phyloP scores from a whole-genome alignment of 148 eudicot species.

The Pharnaceum exiguum region DNA sequence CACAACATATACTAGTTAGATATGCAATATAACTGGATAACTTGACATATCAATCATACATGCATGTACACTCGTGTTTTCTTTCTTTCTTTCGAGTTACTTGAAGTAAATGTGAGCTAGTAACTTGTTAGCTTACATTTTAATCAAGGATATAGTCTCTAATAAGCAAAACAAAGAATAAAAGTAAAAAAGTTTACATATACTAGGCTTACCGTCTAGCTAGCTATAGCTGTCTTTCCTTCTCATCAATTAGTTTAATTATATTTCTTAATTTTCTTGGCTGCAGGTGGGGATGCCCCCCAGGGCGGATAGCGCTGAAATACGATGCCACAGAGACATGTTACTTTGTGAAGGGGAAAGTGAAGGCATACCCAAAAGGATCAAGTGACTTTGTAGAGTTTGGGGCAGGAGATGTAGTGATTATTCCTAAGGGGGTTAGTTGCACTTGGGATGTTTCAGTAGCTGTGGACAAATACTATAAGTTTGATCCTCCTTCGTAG shows the following conservation, averaged over 20 bases:
- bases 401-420: slow-evolving; percentile 48
- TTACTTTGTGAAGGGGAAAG: slow-evolving; percentile 40
- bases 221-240: too few relatives aligned
- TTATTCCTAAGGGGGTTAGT: slow-evolving; percentile 36
- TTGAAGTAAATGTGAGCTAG: background rate
- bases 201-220: too few relatives aligned
- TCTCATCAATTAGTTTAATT: background rate
- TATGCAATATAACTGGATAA: too few relatives aligned
- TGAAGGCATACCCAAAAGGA: slow-evolving; percentile 35
- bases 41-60: too few relatives aligned
- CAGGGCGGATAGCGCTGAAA: slow-evolving; percentile 37
- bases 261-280: background rate
- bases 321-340: slow-evolving; percentile 44
- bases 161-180: too few relatives aligned
- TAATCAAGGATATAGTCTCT: too few relatives aligned
- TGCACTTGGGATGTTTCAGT: slow-evolving; percentile 44
- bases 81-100: background rate
- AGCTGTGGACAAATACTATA: slow-evolving; percentile 40
- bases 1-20: too few relatives aligned
- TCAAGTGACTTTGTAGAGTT: slow-evolving; percentile 29
- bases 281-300: slow-evolving; percentile 46
- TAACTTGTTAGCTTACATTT: too few relatives aligned
- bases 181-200: too few relatives aligned
- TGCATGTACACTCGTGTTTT: too few relatives aligned
- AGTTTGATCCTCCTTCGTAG: slow-evolving; percentile 38